Evolutionary conservation across 768 basidiomycete genomes (phyloP).

Genomic region (Zangia roseola): DNA sequence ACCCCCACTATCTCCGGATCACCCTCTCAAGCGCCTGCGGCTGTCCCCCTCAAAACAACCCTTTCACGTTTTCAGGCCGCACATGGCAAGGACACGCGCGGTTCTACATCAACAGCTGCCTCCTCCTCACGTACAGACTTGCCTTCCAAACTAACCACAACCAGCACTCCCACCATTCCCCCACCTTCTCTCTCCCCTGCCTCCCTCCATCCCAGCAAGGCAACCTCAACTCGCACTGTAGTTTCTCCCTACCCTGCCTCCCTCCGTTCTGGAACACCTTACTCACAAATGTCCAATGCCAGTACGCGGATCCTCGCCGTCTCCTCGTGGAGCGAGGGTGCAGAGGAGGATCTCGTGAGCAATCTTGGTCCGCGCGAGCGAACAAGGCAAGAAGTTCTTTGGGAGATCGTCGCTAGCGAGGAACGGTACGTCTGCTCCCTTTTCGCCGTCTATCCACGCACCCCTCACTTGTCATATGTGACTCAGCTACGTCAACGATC

Average conservation of each 20-base stretch:
- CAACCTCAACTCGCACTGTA: conserved; percentile 61
- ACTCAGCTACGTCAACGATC: conserved; percentile 85
- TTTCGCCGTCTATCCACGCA: conserved; percentile 8
- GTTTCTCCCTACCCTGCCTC: conserved; percentile 68
- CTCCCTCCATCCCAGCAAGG: conserved; percentile 50
- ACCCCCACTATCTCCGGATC: conserved; percentile 33
- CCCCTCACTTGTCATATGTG: conserved; percentile 11
- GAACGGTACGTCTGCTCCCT: conserved; percentile 61
- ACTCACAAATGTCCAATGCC: conserved; percentile 72
- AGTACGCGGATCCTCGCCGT: conserved; percentile 75
- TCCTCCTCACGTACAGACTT: conserved; percentile 64
- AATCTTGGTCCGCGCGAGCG: conserved; percentile 93
- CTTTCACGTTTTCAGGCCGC: conserved; percentile 76
- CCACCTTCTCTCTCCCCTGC: conserved; percentile 60
- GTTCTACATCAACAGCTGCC: conserved; percentile 61
- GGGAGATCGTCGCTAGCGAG: conserved; percentile 95
- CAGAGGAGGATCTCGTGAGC: conserved; percentile 90
- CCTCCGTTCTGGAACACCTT: conserved; percentile 77
- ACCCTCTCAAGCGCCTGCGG: conserved; percentile 25
- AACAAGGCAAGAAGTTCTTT: conserved; percentile 93
- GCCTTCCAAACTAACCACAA: conserved; percentile 42
- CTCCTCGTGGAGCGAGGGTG: conserved; percentile 89
- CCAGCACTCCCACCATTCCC: conserved; percentile 49
- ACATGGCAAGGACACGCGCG: conserved; percentile 67
- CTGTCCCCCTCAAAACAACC: conserved; percentile 55